Evolutionary conservation across 306 rosid species (phyloP), one percentile per base, ranked within the genome.

Genomic region (Citrullus mucosospermus): DNA sequence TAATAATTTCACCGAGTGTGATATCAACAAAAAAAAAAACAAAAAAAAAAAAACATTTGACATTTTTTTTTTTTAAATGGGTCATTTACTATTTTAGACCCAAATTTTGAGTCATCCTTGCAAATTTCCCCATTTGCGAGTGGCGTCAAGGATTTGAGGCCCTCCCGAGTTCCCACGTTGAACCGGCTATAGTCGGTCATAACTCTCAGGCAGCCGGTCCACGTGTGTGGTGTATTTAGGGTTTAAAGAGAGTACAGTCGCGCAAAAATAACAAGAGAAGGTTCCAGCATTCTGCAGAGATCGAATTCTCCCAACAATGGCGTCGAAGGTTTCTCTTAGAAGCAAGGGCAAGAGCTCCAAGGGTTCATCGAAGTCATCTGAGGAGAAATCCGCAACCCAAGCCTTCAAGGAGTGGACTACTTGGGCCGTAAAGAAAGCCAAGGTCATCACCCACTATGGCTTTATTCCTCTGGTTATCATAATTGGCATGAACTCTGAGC

Each of bases 401-500:
- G 55, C 32, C 63, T 10, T 91, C 53, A 96, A 93, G 88, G 92
- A 92, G 53, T 91, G 99, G 99, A 90, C 87, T 58, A 89, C 90
- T 0, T 96, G 96, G 99, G 14, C 89, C 0, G 70, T 93, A 78
- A 86, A 86, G 82, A 96, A 93, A 80, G 93, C 91, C 17, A 96
- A 92, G 84, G 97, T 96, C 75, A 43, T 87, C 50, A 88, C 97
- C 38, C 96, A 96, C 84, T 96, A 91, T 16, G 99, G 99, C 51
- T 96, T 96, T 88, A 96, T 96, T 22, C 99, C 99, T 22, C 25
- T 91, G 83, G 84, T 96, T 73, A 96, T 96, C 85, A 6, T 96
- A 84, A 84, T 96, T 66, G 99, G 97, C 77, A 96, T 96, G 99
- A 92, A 93, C 82, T 92, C 96, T 3, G 97, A 93, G 0, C 99